Base-by-base conservation (phyloP, 805 yeast species). In the Yamadazyma sp. region DNA sequence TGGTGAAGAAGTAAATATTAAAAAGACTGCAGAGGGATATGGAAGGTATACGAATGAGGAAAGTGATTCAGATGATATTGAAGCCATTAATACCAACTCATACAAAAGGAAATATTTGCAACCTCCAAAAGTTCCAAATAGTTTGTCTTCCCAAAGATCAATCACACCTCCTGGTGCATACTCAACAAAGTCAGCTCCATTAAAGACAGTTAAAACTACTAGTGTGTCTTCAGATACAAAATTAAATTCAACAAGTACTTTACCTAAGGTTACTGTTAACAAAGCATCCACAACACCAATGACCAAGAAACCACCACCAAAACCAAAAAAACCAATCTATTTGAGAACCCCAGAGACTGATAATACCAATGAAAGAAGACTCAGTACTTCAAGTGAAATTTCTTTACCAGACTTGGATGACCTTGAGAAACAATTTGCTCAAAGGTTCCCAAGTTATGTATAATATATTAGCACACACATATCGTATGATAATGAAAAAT, bases 21-120 rank as follows among this genome's bases (percentile, higher is more conserved):
- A 60, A 12, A 80, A 75, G 47, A 79, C 91, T 0, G 95, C 95
- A 0, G 57, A 69, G 4, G 96, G 96, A 0, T 87, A 88, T 56
- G 96, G 96, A 6, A 76, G 77, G 52, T 85, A 73, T 52, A 79
- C 89, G 0, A 81, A 72, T 31, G 24, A 32, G 7, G 21, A 31
- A 9, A 52, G 51, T 32, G 65, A 54, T 30, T 61, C 50, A 11
- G 69, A 63, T 12, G 67, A 62, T 23, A 40, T 62, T 12, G 53
- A 52, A 6, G 60, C 62, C 4, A 61, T 62, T 11, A 62, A 62
- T 42, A 42, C 27, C 23, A 27, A 27, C 23, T 13, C 36, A 43
- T 38, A 36, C 27, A 30, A 42, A 23, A 14, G 31, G 30, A 15
- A 30, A 19, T 26, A 14, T 5, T 38, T 45, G 27, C 28, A 38